Base-by-base conservation (phyloP, 2,329 filamentous ascomycete species). In the Claviceps sp. region DNA sequence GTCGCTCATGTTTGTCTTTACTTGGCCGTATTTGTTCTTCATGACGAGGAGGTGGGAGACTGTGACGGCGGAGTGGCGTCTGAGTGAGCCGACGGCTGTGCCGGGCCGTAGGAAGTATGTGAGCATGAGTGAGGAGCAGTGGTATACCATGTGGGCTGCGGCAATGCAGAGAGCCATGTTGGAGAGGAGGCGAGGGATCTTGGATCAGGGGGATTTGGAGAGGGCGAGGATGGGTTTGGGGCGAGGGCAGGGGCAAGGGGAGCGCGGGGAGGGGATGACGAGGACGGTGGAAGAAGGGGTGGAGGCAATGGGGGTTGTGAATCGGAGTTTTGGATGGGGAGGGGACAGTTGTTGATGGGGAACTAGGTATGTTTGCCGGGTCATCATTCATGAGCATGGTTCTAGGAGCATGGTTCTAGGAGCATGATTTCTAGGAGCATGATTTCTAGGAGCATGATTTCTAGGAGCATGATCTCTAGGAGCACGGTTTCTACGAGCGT, bases 1-100 rank as follows among this genome's bases (percentile, higher is more conserved):
- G 5, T 81, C 81, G 0, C 79, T 88, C 54, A 65, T 85, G 13
- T 85, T 85, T 74, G 60, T 89, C 52, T 72, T 89, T 58, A 71
- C 77, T 3, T 89, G 85, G 85, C 85, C 85, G 0, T 76, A 78
- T 52, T 72, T 89, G 13, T 82, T 79, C 66, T 74, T 87, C 62
- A 67, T 75, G 17, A 89, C 85, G 1, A 80, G 78, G 61, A 73
- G 78, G 48, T 89, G 82, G 68, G 76, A 83, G 56, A 81, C 86
- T 2, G 74, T 80, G 3, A 70, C 72, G 22, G 75, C 77, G 0
- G 72, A 82, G 38, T 89, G 83, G 82, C 58, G 59, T 14, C 52
- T 67, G 53, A 66, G 65, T 53, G 56, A 57, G 57, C 54, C 2
- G 51, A 64, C 26, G 71, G 68, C 40, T 41, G 57, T 47, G 52